These are phyloP conservation scores for Penicillium herquei DNA, from an alignment of 495 filamentous ascomycete genomes.

Conservation along the genomic window DNA sequence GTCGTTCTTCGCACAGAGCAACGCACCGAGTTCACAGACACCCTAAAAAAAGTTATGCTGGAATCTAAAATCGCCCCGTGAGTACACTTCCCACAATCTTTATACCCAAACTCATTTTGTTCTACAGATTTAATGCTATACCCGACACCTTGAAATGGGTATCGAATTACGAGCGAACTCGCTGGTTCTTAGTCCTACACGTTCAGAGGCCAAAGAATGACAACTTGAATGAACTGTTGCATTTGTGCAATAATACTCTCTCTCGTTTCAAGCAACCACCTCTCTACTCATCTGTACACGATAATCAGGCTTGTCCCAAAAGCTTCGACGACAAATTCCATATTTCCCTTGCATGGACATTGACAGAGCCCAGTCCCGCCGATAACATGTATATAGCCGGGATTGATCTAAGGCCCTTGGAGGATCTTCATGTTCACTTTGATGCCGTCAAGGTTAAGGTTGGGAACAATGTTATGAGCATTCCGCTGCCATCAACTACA, in stretches of 20 bases:
- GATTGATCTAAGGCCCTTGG: conserved; percentile 26
- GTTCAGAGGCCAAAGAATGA: conserved; percentile 48
- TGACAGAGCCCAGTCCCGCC: conserved; percentile 33
- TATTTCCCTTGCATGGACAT: conserved; percentile 76
- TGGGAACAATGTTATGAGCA: conserved; percentile 66
- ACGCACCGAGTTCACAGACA: conserved; percentile 59
- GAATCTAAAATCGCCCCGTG: conserved; percentile 46
- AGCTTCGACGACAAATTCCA: conserved; percentile 64
- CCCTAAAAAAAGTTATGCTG: conserved; percentile 31
- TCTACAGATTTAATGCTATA: conserved; percentile 48
- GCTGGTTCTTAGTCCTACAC: conserved; percentile 84
- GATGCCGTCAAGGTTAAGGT: conserved; percentile 67
- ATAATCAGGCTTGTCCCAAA: not conserved
- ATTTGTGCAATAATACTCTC: conserved; percentile 61
- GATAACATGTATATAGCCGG: conserved; percentile 31
- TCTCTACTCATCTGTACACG: conserved; percentile 54
- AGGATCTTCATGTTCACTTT: conserved; percentile 28
- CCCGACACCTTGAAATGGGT: conserved; percentile 61
- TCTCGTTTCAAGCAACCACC: conserved; percentile 62
- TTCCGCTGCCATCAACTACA: conserved; percentile 35
- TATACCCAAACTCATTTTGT: not conserved
- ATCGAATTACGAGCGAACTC: conserved; percentile 67
- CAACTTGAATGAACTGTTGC: conserved; percentile 62
- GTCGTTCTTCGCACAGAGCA: conserved; percentile 64
- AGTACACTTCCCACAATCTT: conserved; percentile 13